phyloP scores from a whole-genome alignment of 2,329 filamentous ascomycete species.

The Pyricularia pennisetigena region DNA sequence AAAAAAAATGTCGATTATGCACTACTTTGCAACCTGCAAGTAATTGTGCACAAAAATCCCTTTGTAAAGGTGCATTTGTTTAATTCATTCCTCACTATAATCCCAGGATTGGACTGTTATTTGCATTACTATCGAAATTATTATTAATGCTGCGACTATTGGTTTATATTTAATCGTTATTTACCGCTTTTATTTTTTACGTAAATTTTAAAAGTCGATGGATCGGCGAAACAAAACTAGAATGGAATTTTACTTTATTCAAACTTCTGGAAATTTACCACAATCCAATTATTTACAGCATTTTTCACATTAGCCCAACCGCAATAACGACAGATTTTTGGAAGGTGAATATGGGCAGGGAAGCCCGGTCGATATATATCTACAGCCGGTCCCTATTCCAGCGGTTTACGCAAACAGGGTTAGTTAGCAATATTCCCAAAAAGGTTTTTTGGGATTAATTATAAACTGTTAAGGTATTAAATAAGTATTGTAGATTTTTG shows the following conservation, averaged over 20 bases:
- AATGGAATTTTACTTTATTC: constrained; percentile 87
- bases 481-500: not conserved
- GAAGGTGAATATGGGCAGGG: not conserved
- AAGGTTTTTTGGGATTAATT: not conserved
- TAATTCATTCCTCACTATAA: not conserved
- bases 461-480: not conserved
- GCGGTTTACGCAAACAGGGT: not conserved
- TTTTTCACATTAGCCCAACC: not conserved
- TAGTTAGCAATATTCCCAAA: not conserved
- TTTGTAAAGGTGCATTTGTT: constrained; percentile 14
- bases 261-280: constrained; percentile 21
- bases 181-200: constrained; percentile 96
- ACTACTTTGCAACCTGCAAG: constrained; percentile 81
- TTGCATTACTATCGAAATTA: constrained; percentile 94
- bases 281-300: not conserved
- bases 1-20: constrained; percentile 74
- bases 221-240: constrained; percentile 87
- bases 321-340: not conserved
- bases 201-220: constrained; percentile 93
- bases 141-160: constrained; percentile 86
- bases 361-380: not conserved
- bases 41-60: constrained; percentile 24
- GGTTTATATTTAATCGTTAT: constrained; percentile 89
- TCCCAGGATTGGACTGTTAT: constrained; percentile 84
- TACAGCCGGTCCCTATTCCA: not conserved